Base-by-base conservation (phyloP, 148 eudicot species). In the Amaranthus hypochondriacus region DNA sequence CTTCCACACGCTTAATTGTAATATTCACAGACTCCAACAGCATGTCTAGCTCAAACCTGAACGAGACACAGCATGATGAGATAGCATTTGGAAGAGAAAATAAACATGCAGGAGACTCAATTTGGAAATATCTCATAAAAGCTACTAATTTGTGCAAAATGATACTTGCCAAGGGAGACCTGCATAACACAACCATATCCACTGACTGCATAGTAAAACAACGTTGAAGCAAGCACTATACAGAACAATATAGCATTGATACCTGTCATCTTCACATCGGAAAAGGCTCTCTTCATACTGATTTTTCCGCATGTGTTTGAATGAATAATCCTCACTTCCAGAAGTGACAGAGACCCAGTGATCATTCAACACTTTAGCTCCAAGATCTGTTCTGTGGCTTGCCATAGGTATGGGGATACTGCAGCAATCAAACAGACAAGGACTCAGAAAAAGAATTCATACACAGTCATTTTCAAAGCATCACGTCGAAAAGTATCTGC, bases 211-310 rank as follows among this genome's bases (percentile, higher is more conserved):
- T 65, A 53, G 63, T 12, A 74, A 18, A 28, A 68, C 5, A 14
- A 1, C 21, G 18, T n/a, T 39, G 58, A 46, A 43, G 39, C 14
- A 65, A 11, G 50, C 4, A 56, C 21, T 50, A 5, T 46, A 56
- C 57, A 60, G 61, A 59, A 18, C 43, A 57, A 59, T 59, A 59
- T 18, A 59, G 65, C 58, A 49, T 15, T 53, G 53, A 74, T 8
- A 94, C 98, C 98, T 89, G 82, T 94, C 98, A 85, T 94, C 98
- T 85, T 94, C 98, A 81, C 98, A 94, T 83, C 97, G 87, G 74
- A 94, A 94, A 49, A 94, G 89, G 81, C 98, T 94, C 82, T 92
- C 98, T 81, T 94, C 98, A 56, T 91, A 91, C 80, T 94, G 98
- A 80, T 94, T 94, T 80, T 92, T 86, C 59, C 98, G 96, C 98